Base-by-base conservation (phyloP, 345 rosid species). In the Populus alba region DNA sequence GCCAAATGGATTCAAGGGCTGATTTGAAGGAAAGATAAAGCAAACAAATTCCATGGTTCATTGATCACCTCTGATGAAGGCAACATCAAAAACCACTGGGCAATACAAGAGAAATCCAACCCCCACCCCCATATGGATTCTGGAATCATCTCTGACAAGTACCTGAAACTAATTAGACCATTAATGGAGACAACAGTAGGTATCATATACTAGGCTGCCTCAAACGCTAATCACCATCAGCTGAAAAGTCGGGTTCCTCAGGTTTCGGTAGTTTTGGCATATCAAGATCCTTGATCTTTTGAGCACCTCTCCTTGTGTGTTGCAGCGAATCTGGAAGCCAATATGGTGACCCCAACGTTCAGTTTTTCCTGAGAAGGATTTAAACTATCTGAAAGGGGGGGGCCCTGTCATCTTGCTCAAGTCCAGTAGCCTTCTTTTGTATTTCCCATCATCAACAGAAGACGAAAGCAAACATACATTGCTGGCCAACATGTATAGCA, bases 401-500 rank as follows among this genome's bases (percentile, higher is more conserved):
- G n/a, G n/a, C n/a, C n/a, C n/a, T n/a, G n/a, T n/a, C n/a, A n/a
- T n/a, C n/a, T n/a, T n/a, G n/a, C n/a, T n/a, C n/a, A n/a, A n/a
- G n/a, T n/a, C n/a, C n/a, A n/a, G n/a, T n/a, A n/a, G n/a, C n/a
- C n/a, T n/a, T n/a, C n/a, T n/a, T n/a, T n/a, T n/a, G n/a, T n/a
- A n/a, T n/a, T n/a, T n/a, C n/a, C n/a, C n/a, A n/a, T n/a, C n/a
- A n/a, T n/a, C 11, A 61, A 31, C 2, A 7, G 47, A 78, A 49
- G 25, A 67, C 2, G 47, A n/a, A 72, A 72, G 43, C 55, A 67
- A 55, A 86, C 95, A 83, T 84, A 96, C 97, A 82, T 94, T 98
- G 84, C 99, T 94, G 76, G 97, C 97, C 79, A 96, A 91, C 98
- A 96, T 94, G 92, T 94, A 96, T 3, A 96, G 91, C n/a, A 96